A percentile compares a stretch with the other conserved stretches of the same genome.
phyloP scores from a whole-genome alignment of 306 rosid genomes.

The Prunus salicina region DNA sequence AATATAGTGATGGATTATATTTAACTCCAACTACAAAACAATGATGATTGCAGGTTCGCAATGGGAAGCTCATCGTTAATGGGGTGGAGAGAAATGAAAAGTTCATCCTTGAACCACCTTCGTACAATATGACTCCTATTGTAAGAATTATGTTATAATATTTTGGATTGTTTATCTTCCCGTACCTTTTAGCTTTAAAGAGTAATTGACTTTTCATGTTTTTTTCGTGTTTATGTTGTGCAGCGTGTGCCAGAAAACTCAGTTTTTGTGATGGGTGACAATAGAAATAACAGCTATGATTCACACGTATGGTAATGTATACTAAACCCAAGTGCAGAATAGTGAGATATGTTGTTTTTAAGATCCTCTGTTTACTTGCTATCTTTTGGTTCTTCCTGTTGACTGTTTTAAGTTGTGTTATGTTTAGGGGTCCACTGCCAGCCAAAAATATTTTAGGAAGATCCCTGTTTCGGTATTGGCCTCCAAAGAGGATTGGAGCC shows the following conservation, averaged over 20 bases:
- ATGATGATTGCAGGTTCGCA: slow-evolving; percentile 63
- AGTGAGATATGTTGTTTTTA: not conserved
- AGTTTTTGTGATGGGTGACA: slow-evolving; percentile 98
- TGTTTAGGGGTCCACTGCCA: slow-evolving; percentile 88
- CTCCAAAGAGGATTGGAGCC: slow-evolving; percentile 74
- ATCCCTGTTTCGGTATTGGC: slow-evolving; percentile 93
- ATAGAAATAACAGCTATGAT: slow-evolving; percentile 96
- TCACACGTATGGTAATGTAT: slow-evolving; percentile 86
- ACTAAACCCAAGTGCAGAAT: slow-evolving; percentile 3
- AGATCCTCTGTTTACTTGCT: not conserved
- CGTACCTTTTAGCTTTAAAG: not conserved
- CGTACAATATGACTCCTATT: slow-evolving; percentile 73
- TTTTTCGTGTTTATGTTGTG: slow-evolving; percentile 18
- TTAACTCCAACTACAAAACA: not conserved
- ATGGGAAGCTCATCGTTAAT: slow-evolving; percentile 83
- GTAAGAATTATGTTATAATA: slow-evolving; percentile 44
- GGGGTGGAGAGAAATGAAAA: slow-evolving; percentile 90
- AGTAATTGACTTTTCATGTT: slow-evolving; percentile 6
- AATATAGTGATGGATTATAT: not conserved
- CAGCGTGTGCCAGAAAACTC: slow-evolving; percentile 84
- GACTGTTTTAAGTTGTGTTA: slow-evolving; percentile 17
- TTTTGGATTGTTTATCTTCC: not conserved
- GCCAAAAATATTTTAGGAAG: slow-evolving; percentile 92
- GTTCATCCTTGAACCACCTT: slow-evolving; percentile 74
- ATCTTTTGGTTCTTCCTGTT: not conserved